Evolutionary conservation across 2,329 filamentous ascomycete genomes (phyloP).

Genomic region (Cladophialophora yegresii): DNA sequence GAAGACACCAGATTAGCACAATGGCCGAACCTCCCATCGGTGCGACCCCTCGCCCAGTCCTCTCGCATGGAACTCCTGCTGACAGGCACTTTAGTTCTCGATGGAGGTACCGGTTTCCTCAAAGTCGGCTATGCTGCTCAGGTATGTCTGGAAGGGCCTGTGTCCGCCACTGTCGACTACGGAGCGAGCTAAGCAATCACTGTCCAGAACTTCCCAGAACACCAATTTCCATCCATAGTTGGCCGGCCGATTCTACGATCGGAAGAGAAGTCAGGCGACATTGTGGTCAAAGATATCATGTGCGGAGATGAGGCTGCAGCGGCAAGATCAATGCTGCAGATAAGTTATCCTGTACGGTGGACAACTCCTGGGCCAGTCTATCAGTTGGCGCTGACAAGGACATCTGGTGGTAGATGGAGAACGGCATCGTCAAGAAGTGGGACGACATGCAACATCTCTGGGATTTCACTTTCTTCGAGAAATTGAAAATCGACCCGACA

Average conservation of each 20-base stretch:
- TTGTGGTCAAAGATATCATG: slow-evolving; percentile 96
- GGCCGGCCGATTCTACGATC: slow-evolving; percentile 95
- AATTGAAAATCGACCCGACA: slow-evolving; percentile 86
- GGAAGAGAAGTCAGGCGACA: slow-evolving; percentile 78
- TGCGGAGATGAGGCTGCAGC: slow-evolving; percentile 97
- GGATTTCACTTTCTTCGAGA: slow-evolving; percentile 98
- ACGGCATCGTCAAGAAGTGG: slow-evolving; percentile 99
- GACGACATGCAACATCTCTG: slow-evolving; percentile 99
- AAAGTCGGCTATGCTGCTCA: slow-evolving; percentile 98
- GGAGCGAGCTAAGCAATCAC: slow-evolving; percentile 23
- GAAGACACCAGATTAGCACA: slow-evolving; percentile 25
- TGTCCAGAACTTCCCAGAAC: slow-evolving; percentile 90
- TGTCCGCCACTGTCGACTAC: neutral
- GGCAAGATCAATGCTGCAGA: slow-evolving; percentile 94
- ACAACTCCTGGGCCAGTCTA: slow-evolving; percentile 13
- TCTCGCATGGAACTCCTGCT: slow-evolving; percentile 35
- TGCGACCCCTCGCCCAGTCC: slow-evolving; percentile 37
- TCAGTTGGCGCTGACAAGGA: slow-evolving; percentile 11
- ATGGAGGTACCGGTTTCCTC: slow-evolving; percentile 98
- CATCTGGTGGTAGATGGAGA: slow-evolving; percentile 73
- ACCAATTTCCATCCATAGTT: slow-evolving; percentile 97
- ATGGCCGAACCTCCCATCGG: slow-evolving; percentile 56
- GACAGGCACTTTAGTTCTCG: slow-evolving; percentile 70
- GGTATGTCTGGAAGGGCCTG: slow-evolving; percentile 50
- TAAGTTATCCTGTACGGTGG: slow-evolving; percentile 80